Evolutionary conservation across 176 grass and related monocot genomes (phyloP), one percentile per base, ranked within the genome.

Genomic region (Chrysopogon serrulatus): DNA sequence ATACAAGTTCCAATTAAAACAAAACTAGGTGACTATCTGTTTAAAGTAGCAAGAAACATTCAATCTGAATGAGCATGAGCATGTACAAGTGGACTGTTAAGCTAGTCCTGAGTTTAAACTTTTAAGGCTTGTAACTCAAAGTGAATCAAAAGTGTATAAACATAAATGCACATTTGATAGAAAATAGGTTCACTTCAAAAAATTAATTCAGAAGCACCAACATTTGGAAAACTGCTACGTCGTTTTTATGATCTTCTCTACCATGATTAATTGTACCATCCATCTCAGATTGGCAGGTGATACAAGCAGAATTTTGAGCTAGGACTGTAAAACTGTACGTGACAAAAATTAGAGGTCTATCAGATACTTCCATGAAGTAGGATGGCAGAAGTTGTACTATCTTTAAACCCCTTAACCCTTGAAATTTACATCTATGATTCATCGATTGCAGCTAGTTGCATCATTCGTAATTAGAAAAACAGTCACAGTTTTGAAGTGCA

Each of bases 1-100:
- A 56, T 54, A n/a, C 51, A 77, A 57, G 51, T 72, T 67, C 82
- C 23, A 65, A 48, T 45, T 70, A 77, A 82, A 68, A 65, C 40
- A 82, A 66, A 44, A 36, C 0, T 54, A 37, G 21, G n/a, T 26
- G 12, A 76, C 14, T 78, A 54, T 56, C 8, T 37, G 31, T 57
- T 72, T 71, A 81, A 54, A 10, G 0, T 63, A 81, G 34, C 14
- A 81, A 60, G 18, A 71, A 74, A 54, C 15, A 64, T 60, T 59
- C 19, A 57, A 54, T 71, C 28, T 69, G 16, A 33, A 79, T 49
- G 73, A 40, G 43, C 21, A 77, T 63, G 79, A 73, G 19, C 26
- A 68, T 57, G 75, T 43, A 88, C 42, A 12, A 16, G 49, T 11
- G 30, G 45, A 56, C 40, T 24, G 40, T 54, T 19, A 49, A 76